A percentile compares a stretch with the other conserved stretches of the same genome.
phyloP scores from a whole-genome alignment of 495 filamentous ascomycete species.

The Penicillium simplicissimum region DNA sequence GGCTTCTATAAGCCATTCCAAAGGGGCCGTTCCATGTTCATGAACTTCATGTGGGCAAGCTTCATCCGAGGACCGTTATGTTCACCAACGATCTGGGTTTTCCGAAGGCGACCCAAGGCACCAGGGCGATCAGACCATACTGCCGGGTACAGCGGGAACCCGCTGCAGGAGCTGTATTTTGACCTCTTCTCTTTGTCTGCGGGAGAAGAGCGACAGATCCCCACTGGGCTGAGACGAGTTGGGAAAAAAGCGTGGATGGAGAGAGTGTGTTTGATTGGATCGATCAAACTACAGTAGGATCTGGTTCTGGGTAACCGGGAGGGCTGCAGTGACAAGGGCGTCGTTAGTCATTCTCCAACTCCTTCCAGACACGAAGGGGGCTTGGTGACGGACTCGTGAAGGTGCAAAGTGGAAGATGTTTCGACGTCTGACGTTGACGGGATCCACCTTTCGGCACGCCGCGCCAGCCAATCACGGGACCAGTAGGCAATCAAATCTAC shows the following conservation, averaged over 20 bases:
- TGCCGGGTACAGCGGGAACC: slow-evolving; percentile 23
- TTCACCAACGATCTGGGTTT: background rate
- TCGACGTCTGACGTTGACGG: background rate
- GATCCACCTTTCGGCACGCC: slow-evolving; percentile 23
- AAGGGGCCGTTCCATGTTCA: background rate
- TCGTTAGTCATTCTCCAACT: background rate
- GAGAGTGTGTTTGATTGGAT: background rate
- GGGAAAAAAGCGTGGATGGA: background rate
- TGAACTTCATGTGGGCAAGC: background rate
- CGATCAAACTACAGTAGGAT: too few species aligned
- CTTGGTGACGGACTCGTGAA: background rate
- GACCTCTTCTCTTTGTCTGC: slow-evolving; percentile 11
- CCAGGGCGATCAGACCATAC: slow-evolving; percentile 26
- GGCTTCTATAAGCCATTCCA: background rate
- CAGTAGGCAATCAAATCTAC: background rate
- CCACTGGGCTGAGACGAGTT: background rate
- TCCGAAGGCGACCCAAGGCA: slow-evolving; percentile 21
- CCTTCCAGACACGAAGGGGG: background rate
- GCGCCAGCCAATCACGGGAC: slow-evolving; percentile 31
- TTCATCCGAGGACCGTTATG: background rate
- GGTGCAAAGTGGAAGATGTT: background rate
- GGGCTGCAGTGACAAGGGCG: background rate
- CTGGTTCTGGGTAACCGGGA: background rate
- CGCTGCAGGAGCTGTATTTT: slow-evolving; percentile 23
- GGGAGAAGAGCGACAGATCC: background rate